These are phyloP conservation scores for Trichoderma asperelloides DNA, from an alignment of 495 filamentous ascomycete genomes.

Conservation along the genomic window DNA sequence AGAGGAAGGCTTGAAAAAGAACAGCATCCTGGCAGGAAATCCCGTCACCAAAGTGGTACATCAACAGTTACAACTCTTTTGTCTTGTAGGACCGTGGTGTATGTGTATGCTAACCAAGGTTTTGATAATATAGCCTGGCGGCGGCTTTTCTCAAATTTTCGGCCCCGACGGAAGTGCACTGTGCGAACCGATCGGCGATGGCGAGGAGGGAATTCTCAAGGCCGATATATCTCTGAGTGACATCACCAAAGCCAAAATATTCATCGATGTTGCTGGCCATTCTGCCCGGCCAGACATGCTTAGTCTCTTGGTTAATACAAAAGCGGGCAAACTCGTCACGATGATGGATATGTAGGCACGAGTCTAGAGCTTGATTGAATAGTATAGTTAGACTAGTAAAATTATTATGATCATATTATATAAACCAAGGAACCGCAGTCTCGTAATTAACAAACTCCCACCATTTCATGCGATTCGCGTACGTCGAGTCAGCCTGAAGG, in stretches of 20 bases:
- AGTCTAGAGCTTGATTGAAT: neutral
- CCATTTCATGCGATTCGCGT: constrained; percentile 21
- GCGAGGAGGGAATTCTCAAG: constrained; percentile 28
- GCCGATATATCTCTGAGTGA: constrained; percentile 29
- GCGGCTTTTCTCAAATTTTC: constrained; percentile 35
- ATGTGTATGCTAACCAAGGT: neutral
- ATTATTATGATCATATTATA: constrained; percentile 14
- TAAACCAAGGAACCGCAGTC: constrained; percentile 25
- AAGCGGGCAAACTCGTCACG: constrained; percentile 12
- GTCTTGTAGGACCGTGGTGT: too few relatives aligned
- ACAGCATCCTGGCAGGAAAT: constrained; percentile 16
- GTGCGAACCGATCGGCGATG: constrained; percentile 17
- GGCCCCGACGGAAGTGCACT: constrained; percentile 39
- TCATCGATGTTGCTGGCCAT: constrained; percentile 33
- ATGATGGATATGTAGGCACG: neutral
- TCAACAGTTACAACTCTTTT: neutral
- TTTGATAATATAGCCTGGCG: constrained; percentile 19
- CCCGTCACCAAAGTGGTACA: constrained; percentile 17
- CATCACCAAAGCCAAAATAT: constrained; percentile 21
- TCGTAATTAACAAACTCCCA: constrained; percentile 26
- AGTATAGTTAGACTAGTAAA: too few relatives aligned
- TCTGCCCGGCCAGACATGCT: constrained; percentile 40
- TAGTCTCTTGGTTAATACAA: constrained; percentile 29
- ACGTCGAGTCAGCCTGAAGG: constrained; percentile 24
- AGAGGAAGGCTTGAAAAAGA: constrained; percentile 21